Conservation (phyloP, 2,329 filamentous ascomycete genomes). For the Fulvia fulva region DNA sequence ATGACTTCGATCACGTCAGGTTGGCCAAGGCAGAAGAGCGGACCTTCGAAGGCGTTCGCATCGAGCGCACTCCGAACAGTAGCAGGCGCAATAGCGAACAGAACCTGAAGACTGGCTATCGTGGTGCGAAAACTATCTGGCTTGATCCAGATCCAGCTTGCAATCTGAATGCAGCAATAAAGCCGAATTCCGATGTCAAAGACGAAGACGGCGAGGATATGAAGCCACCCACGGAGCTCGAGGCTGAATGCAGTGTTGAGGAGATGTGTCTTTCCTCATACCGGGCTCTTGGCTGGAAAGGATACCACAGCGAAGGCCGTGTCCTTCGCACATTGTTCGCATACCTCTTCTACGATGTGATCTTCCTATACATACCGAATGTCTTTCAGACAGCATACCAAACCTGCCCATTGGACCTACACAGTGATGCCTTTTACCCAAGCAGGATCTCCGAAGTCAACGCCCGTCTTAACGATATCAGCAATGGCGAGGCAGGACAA, state of each 20-base stretch:
- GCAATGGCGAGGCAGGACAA: constrained; percentile 68
- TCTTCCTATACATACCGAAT: constrained; percentile 91
- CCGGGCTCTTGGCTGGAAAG: constrained; percentile 80
- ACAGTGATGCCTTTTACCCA: constrained; percentile 88
- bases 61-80: constrained; percentile 44
- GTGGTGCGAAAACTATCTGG: constrained; percentile 77
- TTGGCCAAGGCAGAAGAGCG: constrained; percentile 73
- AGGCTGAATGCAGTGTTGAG: constrained; percentile 80
- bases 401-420: constrained; percentile 85
- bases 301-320: constrained; percentile 88
- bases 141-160: constrained; percentile 55
- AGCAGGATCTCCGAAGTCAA: constrained; percentile 87
- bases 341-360: constrained; percentile 89
- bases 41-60: constrained; percentile 69
- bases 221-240: constrained; percentile 21
- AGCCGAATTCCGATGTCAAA: neutral
- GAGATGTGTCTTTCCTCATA: constrained; percentile 91
- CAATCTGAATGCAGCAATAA: constrained; percentile 1
- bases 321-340: constrained; percentile 78
- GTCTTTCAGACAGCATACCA: constrained; percentile 97
- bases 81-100: constrained; percentile 32
- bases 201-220: constrained; percentile 4
- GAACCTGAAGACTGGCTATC: constrained; percentile 26
- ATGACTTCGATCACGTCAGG: constrained; percentile 85
- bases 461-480: constrained; percentile 76